Evolutionary conservation across 768 basidiomycete genomes (phyloP), one percentile per base, ranked within the genome.

Genomic region (Suillus variegatus): DNA sequence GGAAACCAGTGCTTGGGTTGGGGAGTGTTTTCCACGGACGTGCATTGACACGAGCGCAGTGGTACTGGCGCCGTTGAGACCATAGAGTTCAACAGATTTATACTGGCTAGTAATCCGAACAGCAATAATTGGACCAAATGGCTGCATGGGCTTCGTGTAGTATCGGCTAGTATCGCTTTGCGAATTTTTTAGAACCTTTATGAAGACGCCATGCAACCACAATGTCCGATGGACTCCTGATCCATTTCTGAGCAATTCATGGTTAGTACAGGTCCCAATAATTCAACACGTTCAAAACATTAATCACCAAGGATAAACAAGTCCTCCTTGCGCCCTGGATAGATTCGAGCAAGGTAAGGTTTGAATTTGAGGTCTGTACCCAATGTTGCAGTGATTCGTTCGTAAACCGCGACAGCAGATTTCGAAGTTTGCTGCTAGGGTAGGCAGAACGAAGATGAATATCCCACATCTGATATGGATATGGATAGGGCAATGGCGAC

Each of bases 241-340:
- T 57, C 56, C 56, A 57, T 25, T 57, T 57, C 56, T 57, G 38
- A 25, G 16, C 4, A 25, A 40, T 2, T 25, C 5, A 16, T 25
- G 4, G 2, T 40, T 40, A 40, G 56, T 57, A 57, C 7, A 16
- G 7, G 16, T 5, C 38, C n/a, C 5, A 14, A 49, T 7, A 2
- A 16, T 32, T 49, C 18, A 40, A 40, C 38, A 40, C 22, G 36
- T 22, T 38, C 18, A 35, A 60, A 20, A 69, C 66, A 28, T 32
- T 32, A 36, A 3, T 72, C 2, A 71, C 72, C 67, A 73, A 77
- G 25, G 35, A 62, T 57, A 62, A 9, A 44, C 35, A 52, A 16
- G 35, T n/a, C 5, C 0, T 2, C 40, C 51, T 62, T 60, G 62
- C 49, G n/a, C 22, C 8, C 12, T 13, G 12, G 47, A 22, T 6